Conservation (phyloP, 352 stramenopile genomes). For the Bremia lactucae region DNA sequence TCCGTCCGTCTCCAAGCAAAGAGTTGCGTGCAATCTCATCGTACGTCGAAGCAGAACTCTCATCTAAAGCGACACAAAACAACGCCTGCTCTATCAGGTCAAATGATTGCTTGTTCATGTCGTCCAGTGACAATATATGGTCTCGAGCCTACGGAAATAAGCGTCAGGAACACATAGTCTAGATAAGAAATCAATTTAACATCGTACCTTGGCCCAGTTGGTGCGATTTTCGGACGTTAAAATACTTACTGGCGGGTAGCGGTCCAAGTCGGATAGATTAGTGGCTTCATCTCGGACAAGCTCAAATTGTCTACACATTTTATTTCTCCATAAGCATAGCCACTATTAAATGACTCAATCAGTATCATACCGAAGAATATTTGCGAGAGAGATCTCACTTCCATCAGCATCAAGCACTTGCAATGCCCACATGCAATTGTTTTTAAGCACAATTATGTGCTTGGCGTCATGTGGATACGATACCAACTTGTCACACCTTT, state of each 20-base stretch:
- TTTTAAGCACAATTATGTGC: constrained; percentile 89
- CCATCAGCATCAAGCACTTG: constrained; percentile 70
- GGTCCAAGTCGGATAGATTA: constrained; percentile 75
- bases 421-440: constrained; percentile 85
- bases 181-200: neutral
- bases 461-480: constrained; percentile 85
- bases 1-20: constrained; percentile 84
- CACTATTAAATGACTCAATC: neutral
- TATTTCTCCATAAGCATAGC: neutral
- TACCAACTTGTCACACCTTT: constrained; percentile 79
- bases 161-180: neutral
- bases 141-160: constrained; percentile 48
- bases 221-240: constrained; percentile 92
- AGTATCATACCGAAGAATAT: constrained; percentile 46
- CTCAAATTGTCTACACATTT: constrained; percentile 56
- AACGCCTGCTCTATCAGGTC: constrained; percentile 89
- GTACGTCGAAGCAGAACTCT: constrained; percentile 70
- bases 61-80: constrained; percentile 89
- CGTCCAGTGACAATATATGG: constrained; percentile 77
- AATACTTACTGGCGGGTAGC: constrained; percentile 86
- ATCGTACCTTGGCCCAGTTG: constrained; percentile 87
- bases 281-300: constrained; percentile 78
- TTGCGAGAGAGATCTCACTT: constrained; percentile 55
- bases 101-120: constrained; percentile 85
- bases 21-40: constrained; percentile 82